These are phyloP conservation scores for Croton setiger DNA, from an alignment of 441 rosid species.

Conservation along the genomic window DNA sequence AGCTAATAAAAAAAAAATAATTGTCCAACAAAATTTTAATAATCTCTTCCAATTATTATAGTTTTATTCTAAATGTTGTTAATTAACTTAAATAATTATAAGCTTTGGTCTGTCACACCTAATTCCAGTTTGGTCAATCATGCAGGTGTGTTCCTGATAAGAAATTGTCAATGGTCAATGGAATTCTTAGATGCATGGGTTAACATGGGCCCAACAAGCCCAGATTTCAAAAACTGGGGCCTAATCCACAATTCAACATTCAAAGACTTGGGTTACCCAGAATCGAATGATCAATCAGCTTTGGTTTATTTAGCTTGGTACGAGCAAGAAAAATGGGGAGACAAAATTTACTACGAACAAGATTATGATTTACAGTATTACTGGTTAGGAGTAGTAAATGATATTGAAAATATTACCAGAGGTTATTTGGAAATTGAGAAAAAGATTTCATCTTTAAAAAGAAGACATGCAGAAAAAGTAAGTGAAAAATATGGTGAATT, in stretches of 20 bases:
- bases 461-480: conserved; percentile 85
- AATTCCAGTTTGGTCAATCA: conserved; percentile 66
- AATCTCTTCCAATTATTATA: too few relatives aligned
- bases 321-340: conserved; percentile 38
- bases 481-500: conserved; percentile 54
- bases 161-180: conserved; percentile 93
- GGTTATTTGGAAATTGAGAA: conserved; percentile 49
- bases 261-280: conserved; percentile 61
- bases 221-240: conserved; percentile 59
- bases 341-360: conserved; percentile 73
- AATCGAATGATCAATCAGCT: conserved; percentile 78
- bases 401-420: conserved; percentile 45
- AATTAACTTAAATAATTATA: too few relatives aligned
- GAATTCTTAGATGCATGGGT: conserved; percentile 72
- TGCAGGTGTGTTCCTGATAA: conserved; percentile 65
- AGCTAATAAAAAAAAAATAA: too few relatives aligned
- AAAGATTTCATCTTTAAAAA: conserved; percentile 33
- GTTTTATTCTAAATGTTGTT: too few relatives aligned
- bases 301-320: conserved; percentile 52
- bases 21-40: too few relatives aligned
- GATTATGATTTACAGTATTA: conserved; percentile 68
- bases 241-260: conserved; percentile 48
- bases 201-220: conserved; percentile 51
- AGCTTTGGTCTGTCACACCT: too few relatives aligned
- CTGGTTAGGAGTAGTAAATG: conserved; percentile 51